Conservation (phyloP, 495 filamentous ascomycete species). For the Usnea hakonensis region DNA sequence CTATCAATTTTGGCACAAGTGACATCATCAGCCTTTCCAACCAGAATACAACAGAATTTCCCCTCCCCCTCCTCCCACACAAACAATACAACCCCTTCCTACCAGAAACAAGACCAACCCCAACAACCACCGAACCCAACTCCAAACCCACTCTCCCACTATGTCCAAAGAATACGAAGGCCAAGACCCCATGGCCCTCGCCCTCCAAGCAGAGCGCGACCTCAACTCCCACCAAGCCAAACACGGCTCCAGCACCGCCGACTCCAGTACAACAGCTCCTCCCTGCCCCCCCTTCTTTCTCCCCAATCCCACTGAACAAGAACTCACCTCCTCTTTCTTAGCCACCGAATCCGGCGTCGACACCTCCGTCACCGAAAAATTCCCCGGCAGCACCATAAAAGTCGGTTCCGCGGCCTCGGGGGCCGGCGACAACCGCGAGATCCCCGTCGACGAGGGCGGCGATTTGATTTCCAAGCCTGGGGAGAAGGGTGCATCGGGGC, state of each 20-base stretch:
- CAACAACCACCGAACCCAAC: neutral
- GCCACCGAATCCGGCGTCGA: conserved; percentile 42
- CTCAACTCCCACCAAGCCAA: conserved; percentile 40
- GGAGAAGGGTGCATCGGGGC: conserved; percentile 23
- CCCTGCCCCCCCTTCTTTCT: neutral
- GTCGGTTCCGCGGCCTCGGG: conserved; percentile 39
- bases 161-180: conserved; percentile 33
- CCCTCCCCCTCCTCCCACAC: no score
- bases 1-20: neutral
- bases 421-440: conserved; percentile 42
- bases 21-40: neutral
- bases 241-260: conserved; percentile 26
- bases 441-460: conserved; percentile 41
- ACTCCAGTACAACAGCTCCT: conserved; percentile 18
- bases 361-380: conserved; percentile 28
- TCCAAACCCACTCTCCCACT: neutral
- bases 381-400: conserved; percentile 36
- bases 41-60: neutral
- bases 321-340: no score
- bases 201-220: conserved; percentile 41
- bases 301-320: neutral
- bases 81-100: neutral
- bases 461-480: conserved; percentile 27
- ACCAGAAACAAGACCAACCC: no score
- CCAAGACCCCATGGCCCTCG: conserved; percentile 35